These are phyloP conservation scores for Phaffomyces thermotolerans DNA, from an alignment of 805 yeast species.

Conservation along the genomic window DNA sequence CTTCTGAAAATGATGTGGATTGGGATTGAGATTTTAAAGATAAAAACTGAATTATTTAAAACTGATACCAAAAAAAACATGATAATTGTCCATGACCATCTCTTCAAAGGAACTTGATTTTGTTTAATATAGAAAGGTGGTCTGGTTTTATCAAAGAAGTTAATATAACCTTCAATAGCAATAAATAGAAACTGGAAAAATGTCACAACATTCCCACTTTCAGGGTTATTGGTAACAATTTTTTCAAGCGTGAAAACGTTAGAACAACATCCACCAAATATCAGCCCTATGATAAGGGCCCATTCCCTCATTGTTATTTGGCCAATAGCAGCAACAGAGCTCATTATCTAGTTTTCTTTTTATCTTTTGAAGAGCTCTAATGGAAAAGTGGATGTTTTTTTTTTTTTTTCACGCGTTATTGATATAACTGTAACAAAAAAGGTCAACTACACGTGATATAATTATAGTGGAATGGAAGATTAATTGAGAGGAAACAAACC, in stretches of 20 bases:
- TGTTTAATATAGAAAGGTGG: constrained; percentile 26
- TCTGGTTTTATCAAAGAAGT: constrained; percentile 26
- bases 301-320: constrained; percentile 14
- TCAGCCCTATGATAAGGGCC: constrained; percentile 21
- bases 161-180: constrained; percentile 34
- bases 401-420: neutral
- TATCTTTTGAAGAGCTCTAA: neutral
- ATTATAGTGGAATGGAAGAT: too few species aligned
- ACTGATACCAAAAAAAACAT: constrained; percentile 43
- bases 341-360: constrained; percentile 28
- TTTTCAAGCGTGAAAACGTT: constrained; percentile 57
- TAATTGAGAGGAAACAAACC: too few species aligned
- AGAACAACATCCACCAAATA: constrained; percentile 67
- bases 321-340: constrained; percentile 7
- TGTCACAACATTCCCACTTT: constrained; percentile 46
- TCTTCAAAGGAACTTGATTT: constrained; percentile 33
- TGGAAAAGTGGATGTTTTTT: too few species aligned
- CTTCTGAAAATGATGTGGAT: constrained; percentile 60
- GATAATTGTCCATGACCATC: constrained; percentile 39
- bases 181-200: constrained; percentile 49
- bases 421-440: too few species aligned
- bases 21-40: constrained; percentile 52
- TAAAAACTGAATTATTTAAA: constrained; percentile 51
- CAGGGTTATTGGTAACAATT: constrained; percentile 32
- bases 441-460: too few species aligned